Evolutionary conservation across 2,329 filamentous ascomycete species (phyloP), one percentile per base, ranked within the genome.

Genomic region (Colletotrichum euphorbiae): DNA sequence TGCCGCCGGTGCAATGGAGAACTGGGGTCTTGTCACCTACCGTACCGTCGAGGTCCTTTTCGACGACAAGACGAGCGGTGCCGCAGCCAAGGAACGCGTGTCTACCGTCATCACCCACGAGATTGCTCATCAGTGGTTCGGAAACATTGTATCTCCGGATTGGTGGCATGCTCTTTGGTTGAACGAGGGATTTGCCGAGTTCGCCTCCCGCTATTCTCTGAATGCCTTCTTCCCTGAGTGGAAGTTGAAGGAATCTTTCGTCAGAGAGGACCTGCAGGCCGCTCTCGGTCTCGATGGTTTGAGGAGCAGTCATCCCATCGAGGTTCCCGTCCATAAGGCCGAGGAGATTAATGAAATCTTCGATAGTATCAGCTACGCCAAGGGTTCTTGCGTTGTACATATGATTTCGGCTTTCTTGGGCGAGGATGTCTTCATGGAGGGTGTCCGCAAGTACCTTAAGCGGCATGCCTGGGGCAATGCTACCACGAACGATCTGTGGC

Each of bases 321-420:
- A 98, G 79, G 94, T 98, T 1, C 95, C 95, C 1, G 94, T 98
- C 71, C 97, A 97, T 86, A 91, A 92, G 67, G 94, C 94, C 31
- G 94, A 97, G 73, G 94, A 98, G 80, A 94, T 98, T 78, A 97
- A 97, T 81, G 94, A 98, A 82, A 98, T 98, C 73, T 98, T 98
- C 74, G 95, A 98, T 77, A 93, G 94, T 70, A 98, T 98, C 72
- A 98, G 95, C 1, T 98, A 98, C 81, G 94, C 93, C 63, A 98
- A 98, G 83, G 95, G 95, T 17, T 98, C 94, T 11, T 97, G 94
- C 74, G 94, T 98, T 38, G 86, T 98, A 69, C 92, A 95, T 76
- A 98, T 98, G 95, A 94, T 98, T 72, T 97, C 95, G 19, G 97
- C 94, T 72, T 97, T 97, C 75, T 85, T 98, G 24, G 95, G 95